Conservation (phyloP, 2,329 filamentous ascomycete genomes). For the Juglanconis juglandina region DNA sequence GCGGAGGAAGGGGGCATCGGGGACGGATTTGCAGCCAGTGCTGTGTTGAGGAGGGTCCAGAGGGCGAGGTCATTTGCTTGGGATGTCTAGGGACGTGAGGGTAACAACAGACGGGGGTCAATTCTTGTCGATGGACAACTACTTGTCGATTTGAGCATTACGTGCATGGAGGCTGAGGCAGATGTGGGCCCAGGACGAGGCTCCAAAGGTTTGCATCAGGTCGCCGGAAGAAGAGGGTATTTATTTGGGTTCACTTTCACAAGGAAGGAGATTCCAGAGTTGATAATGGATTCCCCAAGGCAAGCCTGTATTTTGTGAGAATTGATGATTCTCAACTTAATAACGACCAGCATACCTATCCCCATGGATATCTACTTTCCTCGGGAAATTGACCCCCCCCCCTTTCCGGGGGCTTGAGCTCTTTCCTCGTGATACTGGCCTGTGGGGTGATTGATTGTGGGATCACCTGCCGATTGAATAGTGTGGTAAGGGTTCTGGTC, state of each 20-base stretch:
- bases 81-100: constrained; percentile 47
- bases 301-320: no score
- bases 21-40: constrained; percentile 63
- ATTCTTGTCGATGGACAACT: not conserved
- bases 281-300: no score
- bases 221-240: not conserved
- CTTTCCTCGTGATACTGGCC: no score
- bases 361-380: no score
- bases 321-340: no score
- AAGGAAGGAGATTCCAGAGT: no score
- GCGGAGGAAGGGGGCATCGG: constrained; percentile 39
- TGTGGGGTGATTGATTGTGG: no score
- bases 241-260: not conserved
- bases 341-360: no score
- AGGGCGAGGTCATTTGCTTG: constrained; percentile 65
- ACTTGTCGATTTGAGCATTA: not conserved
- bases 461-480: no score
- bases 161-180: not conserved
- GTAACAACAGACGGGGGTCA: not conserved
- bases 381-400: no score
- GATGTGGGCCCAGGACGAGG: not conserved
- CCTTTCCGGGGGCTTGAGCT: no score
- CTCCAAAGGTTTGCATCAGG: not conserved
- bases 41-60: constrained; percentile 61
- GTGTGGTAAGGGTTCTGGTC: no score